Conservation (phyloP, 495 filamentous ascomycete genomes). For the Chaetomium tenue region DNA sequence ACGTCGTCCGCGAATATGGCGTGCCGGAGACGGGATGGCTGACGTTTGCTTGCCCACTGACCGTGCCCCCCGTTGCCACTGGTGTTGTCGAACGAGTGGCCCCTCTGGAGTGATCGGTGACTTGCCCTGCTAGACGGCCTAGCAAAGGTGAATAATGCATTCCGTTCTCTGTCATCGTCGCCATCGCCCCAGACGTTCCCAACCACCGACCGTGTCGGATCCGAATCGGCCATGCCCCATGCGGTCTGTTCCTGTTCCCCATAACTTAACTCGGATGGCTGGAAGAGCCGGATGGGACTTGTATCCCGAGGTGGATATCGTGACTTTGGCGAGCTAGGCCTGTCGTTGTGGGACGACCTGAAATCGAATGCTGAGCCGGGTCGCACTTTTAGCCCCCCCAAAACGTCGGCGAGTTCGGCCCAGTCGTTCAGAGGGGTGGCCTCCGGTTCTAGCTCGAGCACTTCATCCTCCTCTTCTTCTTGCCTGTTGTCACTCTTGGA, state of each 20-base stretch:
- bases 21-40: conserved; percentile 22
- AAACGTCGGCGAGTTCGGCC: conserved; percentile 18
- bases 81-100: conserved; percentile 5
- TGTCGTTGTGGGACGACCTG: conserved; percentile 15
- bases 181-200: neutral
- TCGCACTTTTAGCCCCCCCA: conserved; percentile 21
- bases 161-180: neutral
- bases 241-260: neutral
- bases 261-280: conserved; percentile 8
- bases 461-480: neutral
- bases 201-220: neutral
- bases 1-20: neutral
- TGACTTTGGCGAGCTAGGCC: conserved; percentile 31
- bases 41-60: neutral
- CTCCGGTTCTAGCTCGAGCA: neutral
- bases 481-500: neutral
- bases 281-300: conserved; percentile 14
- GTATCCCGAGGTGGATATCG: conserved; percentile 26
- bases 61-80: neutral
- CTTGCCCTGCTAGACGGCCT: conserved; percentile 18
- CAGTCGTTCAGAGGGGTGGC: conserved; percentile 3
- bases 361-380: conserved; percentile 22
- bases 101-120: conserved; percentile 6
- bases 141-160: neutral
- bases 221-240: neutral